Evolutionary conservation across 2,329 filamentous ascomycete genomes (phyloP).

Genomic region (Diplodia sapinea): DNA sequence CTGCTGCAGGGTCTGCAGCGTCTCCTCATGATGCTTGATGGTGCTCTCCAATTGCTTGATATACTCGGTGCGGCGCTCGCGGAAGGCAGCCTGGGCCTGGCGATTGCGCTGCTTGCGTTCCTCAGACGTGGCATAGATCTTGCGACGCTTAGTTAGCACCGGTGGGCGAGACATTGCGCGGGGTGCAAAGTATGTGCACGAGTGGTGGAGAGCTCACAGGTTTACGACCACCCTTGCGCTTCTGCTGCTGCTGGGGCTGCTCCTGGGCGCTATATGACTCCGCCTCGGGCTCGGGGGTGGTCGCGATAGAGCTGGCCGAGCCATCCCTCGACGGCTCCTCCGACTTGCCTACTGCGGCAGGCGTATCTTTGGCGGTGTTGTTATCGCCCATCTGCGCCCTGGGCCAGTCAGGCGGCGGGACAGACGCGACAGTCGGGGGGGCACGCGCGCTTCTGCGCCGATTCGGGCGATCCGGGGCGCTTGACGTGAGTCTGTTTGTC

Average conservation of each 20-base stretch:
- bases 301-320: conserved; percentile 56
- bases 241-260: conserved; percentile 65
- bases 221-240: conserved; percentile 96
- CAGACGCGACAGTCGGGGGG: conserved; percentile 42
- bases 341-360: conserved; percentile 52
- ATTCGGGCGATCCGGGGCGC: conserved; percentile 32
- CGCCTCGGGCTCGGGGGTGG: conserved; percentile 55
- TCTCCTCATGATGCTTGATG: conserved; percentile 96
- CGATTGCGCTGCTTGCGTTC: conserved; percentile 97
- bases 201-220: conserved; percentile 68
- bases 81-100: conserved; percentile 95
- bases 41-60: conserved; percentile 99
- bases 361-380: conserved; percentile 51
- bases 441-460: conserved; percentile 45
- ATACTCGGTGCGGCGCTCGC: conserved; percentile 95
- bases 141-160: conserved; percentile 48
- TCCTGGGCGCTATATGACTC: conserved; percentile 50
- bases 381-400: conserved; percentile 54
- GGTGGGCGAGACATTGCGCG: conserved; percentile 43
- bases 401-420: conserved; percentile 41
- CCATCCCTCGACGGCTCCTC: conserved; percentile 46
- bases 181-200: conserved; percentile 36
- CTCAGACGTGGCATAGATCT: conserved; percentile 99
- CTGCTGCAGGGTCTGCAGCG: conserved; percentile 87
- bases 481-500: conserved; percentile 41